Evolutionary conservation across 768 basidiomycete genomes (phyloP).

Genomic region (Mycena amicta): DNA sequence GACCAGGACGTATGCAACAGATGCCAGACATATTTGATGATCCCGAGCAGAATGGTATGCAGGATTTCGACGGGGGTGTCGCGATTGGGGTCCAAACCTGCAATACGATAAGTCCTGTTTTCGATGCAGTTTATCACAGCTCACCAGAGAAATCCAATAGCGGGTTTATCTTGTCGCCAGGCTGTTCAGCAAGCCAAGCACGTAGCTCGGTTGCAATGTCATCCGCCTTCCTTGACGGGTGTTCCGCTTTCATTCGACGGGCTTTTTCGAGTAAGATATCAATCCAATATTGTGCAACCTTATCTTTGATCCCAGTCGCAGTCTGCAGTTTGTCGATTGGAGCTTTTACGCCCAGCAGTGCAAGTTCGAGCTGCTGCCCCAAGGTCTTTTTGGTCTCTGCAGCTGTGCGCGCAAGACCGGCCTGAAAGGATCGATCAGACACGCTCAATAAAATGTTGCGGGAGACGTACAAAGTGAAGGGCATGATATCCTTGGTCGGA

Average conservation of each 20-base stretch:
- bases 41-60: conserved; percentile 40
- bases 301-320: conserved; percentile 36
- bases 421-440: no score
- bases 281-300: conserved; percentile 35
- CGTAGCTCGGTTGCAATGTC: conserved; percentile 1
- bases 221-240: neutral
- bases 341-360: conserved; percentile 24
- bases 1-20: conserved; percentile 26
- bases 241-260: conserved; percentile 6
- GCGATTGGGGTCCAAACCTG: conserved; percentile 24
- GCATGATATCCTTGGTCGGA: conserved; percentile 32
- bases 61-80: conserved; percentile 39
- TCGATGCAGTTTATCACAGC: no score
- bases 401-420: conserved; percentile 13
- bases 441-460: no score
- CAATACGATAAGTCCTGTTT: no score
- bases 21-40: conserved; percentile 43
- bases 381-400: conserved; percentile 12
- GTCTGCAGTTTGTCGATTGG: conserved; percentile 25
- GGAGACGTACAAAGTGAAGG: no score
- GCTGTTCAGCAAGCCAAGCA: neutral
- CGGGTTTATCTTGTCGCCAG: conserved; percentile 14
- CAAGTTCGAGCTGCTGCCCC: conserved; percentile 23
- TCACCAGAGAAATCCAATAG: no score
- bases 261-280: conserved; percentile 25